These are phyloP conservation scores for Rhododendron ovatum DNA, from an alignment of 148 eudicot genomes.

Conservation along the genomic window DNA sequence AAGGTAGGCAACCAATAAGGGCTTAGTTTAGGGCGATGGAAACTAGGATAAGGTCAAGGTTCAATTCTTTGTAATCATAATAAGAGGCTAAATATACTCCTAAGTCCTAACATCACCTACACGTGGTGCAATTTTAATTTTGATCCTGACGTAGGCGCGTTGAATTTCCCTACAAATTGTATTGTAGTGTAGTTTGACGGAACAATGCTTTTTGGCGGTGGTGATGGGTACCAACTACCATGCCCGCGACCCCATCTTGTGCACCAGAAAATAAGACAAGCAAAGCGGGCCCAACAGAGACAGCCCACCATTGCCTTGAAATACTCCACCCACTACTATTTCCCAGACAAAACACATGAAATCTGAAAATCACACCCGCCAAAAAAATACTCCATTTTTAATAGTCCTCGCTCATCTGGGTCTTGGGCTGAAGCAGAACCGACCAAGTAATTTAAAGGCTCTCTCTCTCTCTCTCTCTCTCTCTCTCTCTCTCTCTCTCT, in stretches of 20 bases:
- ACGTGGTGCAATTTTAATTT: too few relatives aligned
- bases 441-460: neutral
- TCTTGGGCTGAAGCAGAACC: neutral
- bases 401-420: neutral
- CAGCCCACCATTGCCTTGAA: neutral
- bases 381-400: neutral
- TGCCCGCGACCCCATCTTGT: neutral
- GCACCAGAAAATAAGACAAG: neutral
- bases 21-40: too few relatives aligned
- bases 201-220: too few relatives aligned
- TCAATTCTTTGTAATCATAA: too few relatives aligned
- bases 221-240: neutral
- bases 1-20: too few relatives aligned
- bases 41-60: too few relatives aligned
- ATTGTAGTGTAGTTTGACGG: neutral
- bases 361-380: neutral
- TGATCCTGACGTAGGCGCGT: rapidly evolving
- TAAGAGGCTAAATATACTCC: too few relatives aligned
- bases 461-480: neutral
- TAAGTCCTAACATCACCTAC: too few relatives aligned
- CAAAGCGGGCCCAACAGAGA: neutral
- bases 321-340: neutral
- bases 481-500: neutral
- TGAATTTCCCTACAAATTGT: too few relatives aligned
- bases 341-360: neutral